Conservation (phyloP, 106 monocot species). For the Narthecium ossifragum region DNA sequence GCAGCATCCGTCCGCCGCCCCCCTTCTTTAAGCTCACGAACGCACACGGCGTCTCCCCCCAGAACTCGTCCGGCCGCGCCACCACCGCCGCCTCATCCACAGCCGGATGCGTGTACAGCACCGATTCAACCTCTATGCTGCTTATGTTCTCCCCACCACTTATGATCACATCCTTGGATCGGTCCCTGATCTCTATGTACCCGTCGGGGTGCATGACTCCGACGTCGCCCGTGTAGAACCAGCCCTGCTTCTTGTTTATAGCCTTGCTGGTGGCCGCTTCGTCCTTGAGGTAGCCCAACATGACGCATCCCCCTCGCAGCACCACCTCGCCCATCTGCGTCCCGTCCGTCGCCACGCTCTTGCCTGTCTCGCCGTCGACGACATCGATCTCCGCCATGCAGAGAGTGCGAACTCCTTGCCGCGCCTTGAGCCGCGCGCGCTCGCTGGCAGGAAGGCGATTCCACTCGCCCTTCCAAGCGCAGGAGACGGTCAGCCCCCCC, state of each 20-base stretch:
- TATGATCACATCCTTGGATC: constrained; percentile 85
- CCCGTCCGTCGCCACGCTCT: constrained; percentile 46
- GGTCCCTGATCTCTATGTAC: constrained; percentile 47
- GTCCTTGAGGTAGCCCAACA: constrained; percentile 71
- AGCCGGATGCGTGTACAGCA: constrained; percentile 61
- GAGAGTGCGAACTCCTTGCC: constrained; percentile 37
- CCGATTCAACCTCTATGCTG: constrained; percentile 51
- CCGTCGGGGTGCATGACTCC: constrained; percentile 67
- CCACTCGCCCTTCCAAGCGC: constrained; percentile 33
- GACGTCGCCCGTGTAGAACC: constrained; percentile 87
- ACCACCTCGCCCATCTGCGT: constrained; percentile 50
- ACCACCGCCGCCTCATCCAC: constrained; percentile 86
- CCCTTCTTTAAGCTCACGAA: constrained; percentile 52
- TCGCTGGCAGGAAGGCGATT: constrained; percentile 22
- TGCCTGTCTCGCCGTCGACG: constrained; percentile 28
- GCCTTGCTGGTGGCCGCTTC: constrained; percentile 33
- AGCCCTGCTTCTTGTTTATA: constrained; percentile 29
- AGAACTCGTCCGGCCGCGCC: constrained; percentile 65
- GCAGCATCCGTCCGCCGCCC: background rate
- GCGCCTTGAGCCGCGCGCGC: constrained; percentile 30
- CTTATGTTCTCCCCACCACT: constrained; percentile 80
- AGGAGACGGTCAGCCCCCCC: constrained; percentile 15
- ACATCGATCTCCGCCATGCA: constrained; percentile 46
- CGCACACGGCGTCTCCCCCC: constrained; percentile 76
- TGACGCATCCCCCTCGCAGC: constrained; percentile 57